Conservation (phyloP, 2,329 filamentous ascomycete genomes). For the Fusarium succisae region DNA sequence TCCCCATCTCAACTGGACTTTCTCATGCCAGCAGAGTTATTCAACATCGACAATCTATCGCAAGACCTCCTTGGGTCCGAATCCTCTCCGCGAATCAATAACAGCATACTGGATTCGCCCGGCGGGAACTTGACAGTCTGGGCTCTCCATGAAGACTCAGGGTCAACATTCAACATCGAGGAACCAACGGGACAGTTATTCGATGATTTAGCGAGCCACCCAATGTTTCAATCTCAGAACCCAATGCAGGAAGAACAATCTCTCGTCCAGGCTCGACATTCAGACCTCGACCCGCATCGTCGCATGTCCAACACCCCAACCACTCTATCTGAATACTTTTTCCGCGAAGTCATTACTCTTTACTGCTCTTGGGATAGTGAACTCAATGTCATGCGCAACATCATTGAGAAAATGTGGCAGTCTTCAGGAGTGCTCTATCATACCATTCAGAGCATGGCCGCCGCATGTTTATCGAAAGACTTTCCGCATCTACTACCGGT, state of each 20-base stretch:
- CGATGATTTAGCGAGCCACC: rapidly evolving
- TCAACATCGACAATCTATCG: background rate
- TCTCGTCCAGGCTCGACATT: background rate
- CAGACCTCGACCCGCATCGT: background rate
- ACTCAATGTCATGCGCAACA: background rate
- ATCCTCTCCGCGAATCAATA: background rate
- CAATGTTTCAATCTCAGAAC: background rate
- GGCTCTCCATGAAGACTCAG: background rate
- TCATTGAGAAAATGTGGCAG: background rate
- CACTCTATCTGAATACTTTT: background rate
- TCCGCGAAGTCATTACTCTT: background rate
- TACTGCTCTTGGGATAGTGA: constrained; percentile 9
- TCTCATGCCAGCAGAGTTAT: background rate
- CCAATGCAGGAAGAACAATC: background rate
- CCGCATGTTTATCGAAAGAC: background rate
- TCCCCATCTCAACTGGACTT: background rate
- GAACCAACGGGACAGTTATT: background rate
- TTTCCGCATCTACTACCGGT: background rate
- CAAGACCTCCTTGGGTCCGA: background rate
- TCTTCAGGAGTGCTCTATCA: background rate
- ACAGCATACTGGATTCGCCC: background rate
- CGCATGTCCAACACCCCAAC: background rate
- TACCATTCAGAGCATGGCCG: constrained; percentile 10
- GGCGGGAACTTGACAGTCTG: background rate
- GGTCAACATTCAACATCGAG: background rate